These are phyloP conservation scores for Rhizophagus sp. DNA, from an alignment of 192 early-diverging fungal genomes.

Conservation along the genomic window DNA sequence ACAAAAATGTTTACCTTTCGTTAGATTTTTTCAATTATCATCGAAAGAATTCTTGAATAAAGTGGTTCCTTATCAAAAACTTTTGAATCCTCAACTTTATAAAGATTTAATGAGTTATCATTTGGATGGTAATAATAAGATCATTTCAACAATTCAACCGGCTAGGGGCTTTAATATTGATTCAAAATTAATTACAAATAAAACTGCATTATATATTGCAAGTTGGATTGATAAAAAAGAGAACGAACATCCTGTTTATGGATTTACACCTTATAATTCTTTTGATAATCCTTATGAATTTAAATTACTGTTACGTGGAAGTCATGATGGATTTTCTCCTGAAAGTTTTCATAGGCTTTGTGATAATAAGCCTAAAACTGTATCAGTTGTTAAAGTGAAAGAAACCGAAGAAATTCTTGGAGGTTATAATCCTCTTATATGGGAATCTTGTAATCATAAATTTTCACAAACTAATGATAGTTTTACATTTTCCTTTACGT, in stretches of 20 bases:
- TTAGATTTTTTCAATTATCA: slow-evolving; percentile 5
- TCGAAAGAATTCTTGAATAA: background rate
- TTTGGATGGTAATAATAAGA: background rate
- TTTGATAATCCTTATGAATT: background rate
- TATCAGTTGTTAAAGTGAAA: slow-evolving; percentile 4
- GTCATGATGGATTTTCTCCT: background rate
- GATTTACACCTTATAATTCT: background rate
- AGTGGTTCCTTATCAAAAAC: slow-evolving; percentile 9
- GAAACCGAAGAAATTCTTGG: slow-evolving; percentile 15
- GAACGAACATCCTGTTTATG: background rate
- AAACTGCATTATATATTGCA: background rate
- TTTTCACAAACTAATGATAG: slow-evolving; percentile 1
- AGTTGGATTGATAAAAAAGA: background rate
- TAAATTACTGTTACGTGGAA: background rate
- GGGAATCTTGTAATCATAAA: background rate
- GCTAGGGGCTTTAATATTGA: background rate
- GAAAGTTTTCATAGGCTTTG: background rate
- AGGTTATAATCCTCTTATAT: slow-evolving; percentile 10
- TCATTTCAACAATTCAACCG: background rate
- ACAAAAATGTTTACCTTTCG: background rate
- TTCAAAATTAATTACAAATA: background rate
- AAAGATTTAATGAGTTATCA: background rate
- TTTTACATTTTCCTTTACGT: slow-evolving; percentile 10
- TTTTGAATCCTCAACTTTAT: background rate
- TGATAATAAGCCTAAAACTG: background rate